Evolutionary conservation across 225 moss, liverwort and hornwort genomes (phyloP).

Genomic region (Polytrichum commune): DNA sequence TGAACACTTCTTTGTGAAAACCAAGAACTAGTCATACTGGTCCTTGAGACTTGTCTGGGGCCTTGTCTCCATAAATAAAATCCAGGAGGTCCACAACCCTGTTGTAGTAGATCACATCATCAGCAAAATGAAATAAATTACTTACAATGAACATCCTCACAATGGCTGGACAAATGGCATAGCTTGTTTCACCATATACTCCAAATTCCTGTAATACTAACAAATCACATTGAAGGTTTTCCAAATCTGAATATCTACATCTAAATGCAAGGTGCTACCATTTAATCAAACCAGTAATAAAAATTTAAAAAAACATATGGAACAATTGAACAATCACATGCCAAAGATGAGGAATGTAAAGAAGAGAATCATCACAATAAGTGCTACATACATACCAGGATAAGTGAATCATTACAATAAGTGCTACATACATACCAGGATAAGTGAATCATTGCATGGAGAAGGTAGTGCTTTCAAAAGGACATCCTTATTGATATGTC

Average conservation of each 20-base stretch:
- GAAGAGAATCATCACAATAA: neutral
- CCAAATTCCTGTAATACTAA: too few relatives aligned
- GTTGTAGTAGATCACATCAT: constrained; percentile 5
- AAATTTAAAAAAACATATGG: too few relatives aligned
- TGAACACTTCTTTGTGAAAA: neutral
- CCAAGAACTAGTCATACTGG: constrained; percentile 37
- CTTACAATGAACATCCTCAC: neutral
- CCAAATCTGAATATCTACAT: too few relatives aligned
- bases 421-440: constrained; percentile 44
- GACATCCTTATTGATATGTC: constrained; percentile 48
- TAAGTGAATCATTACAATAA: too few relatives aligned
- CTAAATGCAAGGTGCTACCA: too few relatives aligned
- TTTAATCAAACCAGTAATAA: too few relatives aligned
- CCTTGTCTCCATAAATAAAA: constrained; percentile 73
- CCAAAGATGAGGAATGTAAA: neutral
- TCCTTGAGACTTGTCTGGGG: constrained; percentile 76
- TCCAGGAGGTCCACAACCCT: constrained; percentile 94
- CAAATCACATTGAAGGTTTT: too few relatives aligned
- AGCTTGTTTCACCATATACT: too few relatives aligned
- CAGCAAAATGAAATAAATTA: too few relatives aligned
- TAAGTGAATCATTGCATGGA: constrained; percentile 65
- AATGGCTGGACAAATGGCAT: too few relatives aligned
- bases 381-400: too few relatives aligned
- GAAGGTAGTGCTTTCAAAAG: constrained; percentile 68
- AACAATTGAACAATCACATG: too few relatives aligned